Evolutionary conservation across 2,329 filamentous ascomycete genomes (phyloP).

Genomic region (Bisporella sp.): DNA sequence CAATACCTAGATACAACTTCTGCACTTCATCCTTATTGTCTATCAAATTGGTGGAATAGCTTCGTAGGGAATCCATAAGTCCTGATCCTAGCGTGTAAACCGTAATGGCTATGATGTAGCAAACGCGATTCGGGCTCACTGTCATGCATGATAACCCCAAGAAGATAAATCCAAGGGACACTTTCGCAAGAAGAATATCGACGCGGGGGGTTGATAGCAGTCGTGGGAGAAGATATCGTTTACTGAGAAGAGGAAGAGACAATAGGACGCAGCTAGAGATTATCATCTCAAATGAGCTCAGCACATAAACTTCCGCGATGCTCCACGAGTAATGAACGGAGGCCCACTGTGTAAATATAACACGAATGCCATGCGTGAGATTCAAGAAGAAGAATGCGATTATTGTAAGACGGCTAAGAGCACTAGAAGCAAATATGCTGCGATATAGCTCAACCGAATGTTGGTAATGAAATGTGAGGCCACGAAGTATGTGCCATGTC

Average conservation of each 20-base stretch:
- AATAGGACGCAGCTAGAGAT: conserved; percentile 8
- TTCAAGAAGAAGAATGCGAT: conserved; percentile 10
- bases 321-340: conserved; percentile 9
- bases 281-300: conserved; percentile 9
- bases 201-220: conserved; percentile 1
- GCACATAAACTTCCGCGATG: conserved; percentile 9
- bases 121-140: conserved; percentile 5
- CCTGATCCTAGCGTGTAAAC: conserved; percentile 6
- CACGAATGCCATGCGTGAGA: neutral
- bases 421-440: conserved; percentile 2
- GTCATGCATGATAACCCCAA: conserved; percentile 6
- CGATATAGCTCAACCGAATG: conserved; percentile 5
- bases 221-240: neutral
- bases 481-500: conserved; percentile 4
- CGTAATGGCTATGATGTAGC: conserved; percentile 4
- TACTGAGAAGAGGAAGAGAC: conserved; percentile 4
- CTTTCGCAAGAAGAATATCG: conserved; percentile 10
- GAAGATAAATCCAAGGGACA: neutral
- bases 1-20: conserved; percentile 15
- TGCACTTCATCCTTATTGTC: conserved; percentile 7
- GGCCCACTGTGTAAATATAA: conserved; percentile 12
- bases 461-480: conserved; percentile 1
- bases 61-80: conserved; percentile 7
- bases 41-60: conserved; percentile 10
- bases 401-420: conserved; percentile 5